Evolutionary conservation across 2,329 filamentous ascomycete species (phyloP).

Genomic region (Graphilbum sp.): DNA sequence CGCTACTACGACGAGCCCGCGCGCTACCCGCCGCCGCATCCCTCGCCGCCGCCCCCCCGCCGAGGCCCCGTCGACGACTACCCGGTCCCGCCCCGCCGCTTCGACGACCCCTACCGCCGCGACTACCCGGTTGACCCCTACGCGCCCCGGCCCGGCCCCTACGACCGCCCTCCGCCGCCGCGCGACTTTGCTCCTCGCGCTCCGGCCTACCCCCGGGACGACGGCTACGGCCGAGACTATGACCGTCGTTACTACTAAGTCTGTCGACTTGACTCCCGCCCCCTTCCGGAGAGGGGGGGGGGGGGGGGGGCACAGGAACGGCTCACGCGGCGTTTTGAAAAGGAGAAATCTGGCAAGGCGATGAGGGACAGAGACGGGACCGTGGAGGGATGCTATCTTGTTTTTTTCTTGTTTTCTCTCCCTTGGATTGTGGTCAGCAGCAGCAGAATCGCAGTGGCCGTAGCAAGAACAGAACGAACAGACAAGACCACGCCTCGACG

Average conservation of each 20-base stretch:
- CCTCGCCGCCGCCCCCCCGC: slow-evolving; percentile 51
- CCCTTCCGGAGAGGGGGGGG: too few relatives aligned
- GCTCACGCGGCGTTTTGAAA: too few relatives aligned
- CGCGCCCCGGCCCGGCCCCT: slow-evolving; percentile 36
- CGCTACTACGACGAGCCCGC: slow-evolving; percentile 78
- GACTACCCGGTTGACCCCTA: slow-evolving; percentile 50
- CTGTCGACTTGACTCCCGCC: too few relatives aligned
- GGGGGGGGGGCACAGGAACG: too few relatives aligned
- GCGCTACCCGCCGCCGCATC: slow-evolving; percentile 43
- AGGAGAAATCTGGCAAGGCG: too few relatives aligned
- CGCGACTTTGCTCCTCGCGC: slow-evolving; percentile 22
- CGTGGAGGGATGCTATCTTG: too few relatives aligned
- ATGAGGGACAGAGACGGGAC: too few relatives aligned
- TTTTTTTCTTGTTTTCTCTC: too few relatives aligned
- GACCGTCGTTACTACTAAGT: slow-evolving; percentile 16
- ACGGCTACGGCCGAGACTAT: slow-evolving; percentile 23
- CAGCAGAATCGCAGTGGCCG: too few relatives aligned
- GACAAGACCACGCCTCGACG: too few relatives aligned
- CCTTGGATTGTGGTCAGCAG: too few relatives aligned
- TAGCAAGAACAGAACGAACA: too few relatives aligned
- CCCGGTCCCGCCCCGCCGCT: slow-evolving; percentile 47
- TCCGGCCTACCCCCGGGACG: slow-evolving; percentile 27
- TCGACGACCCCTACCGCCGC: slow-evolving; percentile 63
- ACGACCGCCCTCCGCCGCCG: slow-evolving; percentile 30
- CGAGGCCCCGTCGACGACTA: slow-evolving; percentile 66